Evolutionary conservation across 306 rosid genomes (phyloP).

Genomic region (Malus sylvestris): DNA sequence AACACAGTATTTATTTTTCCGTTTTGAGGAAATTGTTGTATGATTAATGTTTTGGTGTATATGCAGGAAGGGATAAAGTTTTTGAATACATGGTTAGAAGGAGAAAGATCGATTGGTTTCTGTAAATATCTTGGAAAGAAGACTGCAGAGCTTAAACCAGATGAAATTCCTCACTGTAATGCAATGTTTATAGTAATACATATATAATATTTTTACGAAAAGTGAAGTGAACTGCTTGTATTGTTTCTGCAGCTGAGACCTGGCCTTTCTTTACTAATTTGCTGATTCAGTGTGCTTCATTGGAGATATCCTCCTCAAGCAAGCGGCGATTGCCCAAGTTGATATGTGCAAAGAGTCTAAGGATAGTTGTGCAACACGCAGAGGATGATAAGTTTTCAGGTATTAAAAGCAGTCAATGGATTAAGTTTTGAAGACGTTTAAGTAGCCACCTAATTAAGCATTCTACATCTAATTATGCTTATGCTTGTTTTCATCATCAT

Average conservation of each 20-base stretch:
- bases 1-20: neutral
- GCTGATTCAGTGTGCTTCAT: conserved; percentile 57
- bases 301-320: conserved; percentile 74
- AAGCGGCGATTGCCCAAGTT: conserved; percentile 63
- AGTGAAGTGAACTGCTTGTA: conserved; percentile 3
- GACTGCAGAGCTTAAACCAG: conserved; percentile 62
- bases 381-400: conserved; percentile 72
- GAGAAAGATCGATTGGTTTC: conserved; percentile 58
- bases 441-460: neutral
- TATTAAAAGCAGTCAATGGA: conserved; percentile 13
- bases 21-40: neutral
- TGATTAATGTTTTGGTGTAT: neutral
- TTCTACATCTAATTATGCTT: neutral
- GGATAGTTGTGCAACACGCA: conserved; percentile 67
- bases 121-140: conserved; percentile 62
- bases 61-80: conserved; percentile 76
- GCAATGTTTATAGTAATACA: neutral
- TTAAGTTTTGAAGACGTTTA: neutral
- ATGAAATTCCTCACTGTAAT: conserved; percentile 61
- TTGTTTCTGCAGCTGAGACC: conserved; percentile 71
- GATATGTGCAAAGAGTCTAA: conserved; percentile 73
- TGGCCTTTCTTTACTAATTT: conserved; percentile 80
- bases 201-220: neutral
- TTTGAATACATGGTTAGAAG: conserved; percentile 88
- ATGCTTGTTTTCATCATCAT: conserved; percentile 10